A percentile compares a stretch with the other conserved stretches of the same genome.
Evolutionary conservation across 192 early-diverging fungal genomes (phyloP).

Genomic region (Linnemannia schmuckeri): DNA sequence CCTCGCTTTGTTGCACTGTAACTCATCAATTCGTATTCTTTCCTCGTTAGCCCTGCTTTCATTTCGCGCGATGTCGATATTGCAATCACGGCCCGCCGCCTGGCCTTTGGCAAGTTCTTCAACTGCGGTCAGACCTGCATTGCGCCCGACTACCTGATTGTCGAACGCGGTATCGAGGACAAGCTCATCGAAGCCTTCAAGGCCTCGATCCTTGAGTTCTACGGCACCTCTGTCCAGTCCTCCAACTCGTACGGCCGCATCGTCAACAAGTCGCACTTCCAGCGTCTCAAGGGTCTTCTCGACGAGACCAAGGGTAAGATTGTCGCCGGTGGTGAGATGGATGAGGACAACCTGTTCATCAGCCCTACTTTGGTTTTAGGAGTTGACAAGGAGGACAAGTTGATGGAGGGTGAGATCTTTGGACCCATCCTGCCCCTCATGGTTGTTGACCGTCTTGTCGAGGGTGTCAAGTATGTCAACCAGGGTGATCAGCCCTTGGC

Average conservation of each 20-base stretch:
- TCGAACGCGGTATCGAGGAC: slow-evolving; percentile 62
- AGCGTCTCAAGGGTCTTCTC: slow-evolving; percentile 69
- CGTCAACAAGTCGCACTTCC: slow-evolving; percentile 72
- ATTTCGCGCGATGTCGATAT: slow-evolving; percentile 81
- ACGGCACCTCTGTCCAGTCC: slow-evolving; percentile 55
- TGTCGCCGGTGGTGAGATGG: slow-evolving; percentile 69
- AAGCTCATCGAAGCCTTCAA: slow-evolving; percentile 68
- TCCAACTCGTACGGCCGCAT: slow-evolving; percentile 72
- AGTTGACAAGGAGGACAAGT: slow-evolving; percentile 70
- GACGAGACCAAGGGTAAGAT: slow-evolving; percentile 67
- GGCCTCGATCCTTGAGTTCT: slow-evolving; percentile 60
- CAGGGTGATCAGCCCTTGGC: slow-evolving; percentile 81
- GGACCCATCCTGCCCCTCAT: slow-evolving; percentile 93
- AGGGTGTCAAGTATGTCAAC: slow-evolving; percentile 76
- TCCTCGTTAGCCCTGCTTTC: slow-evolving; percentile 65
- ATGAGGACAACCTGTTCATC: slow-evolving; percentile 77
- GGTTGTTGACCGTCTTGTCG: slow-evolving; percentile 74
- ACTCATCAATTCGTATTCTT: neutral
- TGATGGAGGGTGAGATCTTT: slow-evolving; percentile 94
- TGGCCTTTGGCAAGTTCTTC: slow-evolving; percentile 87
- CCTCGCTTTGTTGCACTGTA: too few species aligned
- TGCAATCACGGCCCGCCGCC: slow-evolving; percentile 73
- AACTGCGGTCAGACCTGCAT: slow-evolving; percentile 94
- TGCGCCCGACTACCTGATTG: slow-evolving; percentile 82
- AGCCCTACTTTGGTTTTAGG: slow-evolving; percentile 85